phyloP scores from a whole-genome alignment of 2,329 filamentous ascomycete genomes.

The Metarhizium brunneum region DNA sequence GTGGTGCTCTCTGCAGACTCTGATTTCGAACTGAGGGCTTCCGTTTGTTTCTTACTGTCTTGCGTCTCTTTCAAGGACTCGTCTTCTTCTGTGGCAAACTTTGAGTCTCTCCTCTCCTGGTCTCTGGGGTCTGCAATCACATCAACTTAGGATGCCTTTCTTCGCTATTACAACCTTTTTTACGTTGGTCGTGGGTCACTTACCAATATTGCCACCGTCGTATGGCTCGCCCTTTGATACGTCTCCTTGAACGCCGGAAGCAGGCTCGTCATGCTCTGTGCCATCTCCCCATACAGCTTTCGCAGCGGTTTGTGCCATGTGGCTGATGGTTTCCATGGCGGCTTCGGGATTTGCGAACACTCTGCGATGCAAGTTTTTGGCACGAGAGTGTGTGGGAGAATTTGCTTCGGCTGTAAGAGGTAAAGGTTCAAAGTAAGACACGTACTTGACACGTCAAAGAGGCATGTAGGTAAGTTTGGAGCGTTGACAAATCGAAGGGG shows the following conservation, averaged over 20 bases:
- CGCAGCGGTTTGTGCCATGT: slow-evolving; percentile 33
- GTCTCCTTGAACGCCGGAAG: slow-evolving; percentile 61
- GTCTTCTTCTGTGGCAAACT: background rate
- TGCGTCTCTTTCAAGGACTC: background rate
- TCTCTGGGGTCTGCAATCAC: background rate
- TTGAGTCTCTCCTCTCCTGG: background rate
- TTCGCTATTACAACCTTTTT: no score
- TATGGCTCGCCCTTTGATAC: slow-evolving; percentile 63
- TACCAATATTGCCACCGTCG: slow-evolving; percentile 67
- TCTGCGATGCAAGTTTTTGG: background rate
- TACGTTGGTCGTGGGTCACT: slow-evolving; percentile 1
- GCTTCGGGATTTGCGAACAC: background rate
- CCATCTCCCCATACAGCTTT: slow-evolving; percentile 35
- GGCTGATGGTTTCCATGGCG: slow-evolving; percentile 57
- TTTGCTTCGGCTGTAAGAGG: background rate
- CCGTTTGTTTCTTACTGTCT: background rate
- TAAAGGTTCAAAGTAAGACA: background rate
- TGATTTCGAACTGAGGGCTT: background rate
- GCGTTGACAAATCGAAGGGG: no score
- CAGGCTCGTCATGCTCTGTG: slow-evolving; percentile 47
- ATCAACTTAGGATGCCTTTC: background rate
- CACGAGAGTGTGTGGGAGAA: background rate
- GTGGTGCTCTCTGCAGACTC: slow-evolving; percentile 18
- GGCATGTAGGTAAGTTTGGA: no score
- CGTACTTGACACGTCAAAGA: no score